phyloP scores from a whole-genome alignment of 352 stramenopile species.

The Ophiocytium majus region DNA sequence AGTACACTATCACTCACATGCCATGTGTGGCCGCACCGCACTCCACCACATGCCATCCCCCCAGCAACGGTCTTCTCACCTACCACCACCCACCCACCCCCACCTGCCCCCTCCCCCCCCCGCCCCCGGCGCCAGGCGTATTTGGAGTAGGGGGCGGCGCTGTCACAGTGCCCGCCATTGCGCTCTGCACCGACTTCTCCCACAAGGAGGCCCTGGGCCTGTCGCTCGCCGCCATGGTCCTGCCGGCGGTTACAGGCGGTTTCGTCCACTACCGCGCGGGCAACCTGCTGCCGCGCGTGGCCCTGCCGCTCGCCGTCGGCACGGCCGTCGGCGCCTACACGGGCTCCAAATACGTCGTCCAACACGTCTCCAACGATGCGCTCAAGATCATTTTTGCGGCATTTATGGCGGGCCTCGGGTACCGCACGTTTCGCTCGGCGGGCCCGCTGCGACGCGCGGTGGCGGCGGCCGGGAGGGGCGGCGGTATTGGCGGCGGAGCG shows the following conservation, averaged over 20 bases:
- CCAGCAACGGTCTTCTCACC: too few relatives aligned
- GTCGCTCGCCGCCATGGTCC: conserved; percentile 47
- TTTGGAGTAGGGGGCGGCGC: conserved; percentile 55
- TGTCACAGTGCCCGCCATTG: conserved; percentile 49
- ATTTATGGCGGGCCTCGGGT: background rate
- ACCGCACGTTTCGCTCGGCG: background rate
- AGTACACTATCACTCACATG: too few relatives aligned
- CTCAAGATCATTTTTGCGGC: conserved; percentile 6
- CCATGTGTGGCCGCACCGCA: too few relatives aligned
- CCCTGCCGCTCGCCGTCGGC: background rate
- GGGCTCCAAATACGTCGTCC: conserved; percentile 8
- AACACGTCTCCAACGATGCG: conserved; percentile 4
- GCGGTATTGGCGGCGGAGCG: too few relatives aligned
- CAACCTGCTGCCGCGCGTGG: background rate
- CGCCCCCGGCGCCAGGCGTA: conserved; percentile 26
- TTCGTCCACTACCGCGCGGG: conserved; percentile 12
- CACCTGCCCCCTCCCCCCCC: background rate
- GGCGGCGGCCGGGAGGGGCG: background rate
- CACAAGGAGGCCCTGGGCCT: conserved; percentile 54
- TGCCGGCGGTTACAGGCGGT: conserved; percentile 35
- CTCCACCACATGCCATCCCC: too few relatives aligned
- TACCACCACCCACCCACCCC: background rate
- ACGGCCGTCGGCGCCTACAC: conserved; percentile 6
- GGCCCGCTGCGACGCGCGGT: background rate
- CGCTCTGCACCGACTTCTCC: conserved; percentile 44